phyloP scores from a whole-genome alignment of 345 rosid genomes.

The Aegle marmelos region DNA sequence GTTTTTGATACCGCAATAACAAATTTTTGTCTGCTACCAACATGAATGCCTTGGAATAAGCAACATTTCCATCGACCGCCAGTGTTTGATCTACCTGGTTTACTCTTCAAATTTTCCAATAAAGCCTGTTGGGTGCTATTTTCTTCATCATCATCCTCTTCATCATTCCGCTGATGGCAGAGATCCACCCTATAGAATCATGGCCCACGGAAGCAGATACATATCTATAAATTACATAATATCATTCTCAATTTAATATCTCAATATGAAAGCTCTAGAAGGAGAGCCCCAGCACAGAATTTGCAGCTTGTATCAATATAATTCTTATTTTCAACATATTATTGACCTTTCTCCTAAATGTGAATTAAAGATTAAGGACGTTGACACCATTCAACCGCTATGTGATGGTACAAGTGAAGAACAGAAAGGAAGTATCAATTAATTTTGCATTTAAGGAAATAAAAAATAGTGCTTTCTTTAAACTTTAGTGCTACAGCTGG shows the following conservation, averaged over 20 bases:
- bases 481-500: background rate
- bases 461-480: background rate
- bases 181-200: slow-evolving; percentile 69
- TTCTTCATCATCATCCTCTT: slow-evolving; percentile 47
- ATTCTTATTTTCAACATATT: slow-evolving; percentile 5
- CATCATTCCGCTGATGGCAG: slow-evolving; percentile 70
- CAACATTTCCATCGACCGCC: slow-evolving; percentile 43
- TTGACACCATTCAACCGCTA: background rate
- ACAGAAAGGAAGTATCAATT: background rate
- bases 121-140: slow-evolving; percentile 36
- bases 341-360: background rate
- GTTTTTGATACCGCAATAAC: slow-evolving; percentile 46
- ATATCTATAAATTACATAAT: slow-evolving; percentile 20
- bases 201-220: slow-evolving; percentile 30
- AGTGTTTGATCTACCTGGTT: slow-evolving; percentile 28
- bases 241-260: slow-evolving; percentile 7
- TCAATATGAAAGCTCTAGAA: background rate
- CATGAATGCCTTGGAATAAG: slow-evolving; percentile 41
- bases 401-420: background rate
- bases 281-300: background rate
- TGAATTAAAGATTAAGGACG: background rate
- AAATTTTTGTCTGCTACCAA: slow-evolving; percentile 59
- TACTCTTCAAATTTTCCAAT: slow-evolving; percentile 38
- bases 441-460: background rate
- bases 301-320: slow-evolving; percentile 9